Conservation (phyloP, 371 early-diverging fungal genomes). For the Synchytrium microbalum region DNA sequence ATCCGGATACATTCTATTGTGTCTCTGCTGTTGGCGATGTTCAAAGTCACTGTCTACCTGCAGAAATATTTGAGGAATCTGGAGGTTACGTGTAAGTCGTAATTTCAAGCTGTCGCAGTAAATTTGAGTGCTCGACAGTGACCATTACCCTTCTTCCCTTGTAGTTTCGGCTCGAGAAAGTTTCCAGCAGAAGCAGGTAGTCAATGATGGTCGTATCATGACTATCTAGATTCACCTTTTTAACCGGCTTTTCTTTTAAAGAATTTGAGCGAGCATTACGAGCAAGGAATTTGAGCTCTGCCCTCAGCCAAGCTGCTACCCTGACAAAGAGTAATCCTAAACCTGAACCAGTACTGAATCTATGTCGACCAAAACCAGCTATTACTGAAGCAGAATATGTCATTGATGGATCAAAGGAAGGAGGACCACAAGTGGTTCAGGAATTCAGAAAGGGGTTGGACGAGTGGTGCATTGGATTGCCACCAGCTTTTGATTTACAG, state of each 20-base stretch:
- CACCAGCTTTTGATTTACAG: neutral
- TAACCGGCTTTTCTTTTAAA: no score
- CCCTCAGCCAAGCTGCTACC: neutral
- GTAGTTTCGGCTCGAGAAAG: no score
- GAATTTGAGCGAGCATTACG: neutral
- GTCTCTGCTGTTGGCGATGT: conserved; percentile 28
- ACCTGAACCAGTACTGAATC: neutral
- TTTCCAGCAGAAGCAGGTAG: no score
- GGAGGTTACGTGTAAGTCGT: conserved; percentile 20
- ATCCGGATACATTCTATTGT: conserved; percentile 30
- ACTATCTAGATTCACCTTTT: no score
- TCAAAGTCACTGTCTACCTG: conserved; percentile 19
- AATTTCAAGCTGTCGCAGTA: no score
- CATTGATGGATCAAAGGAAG: neutral
- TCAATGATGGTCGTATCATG: no score
- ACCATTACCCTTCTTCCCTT: no score
- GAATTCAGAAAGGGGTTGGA: neutral
- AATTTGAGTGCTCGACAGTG: no score
- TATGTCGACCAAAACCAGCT: neutral
- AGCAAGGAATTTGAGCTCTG: neutral
- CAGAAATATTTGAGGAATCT: conserved; percentile 20
- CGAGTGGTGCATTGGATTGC: neutral
- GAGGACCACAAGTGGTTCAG: neutral
- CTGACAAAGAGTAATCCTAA: neutral
- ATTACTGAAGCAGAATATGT: neutral